Conservation (phyloP, 2,329 filamentous ascomycete genomes). For the Fusarium sp. region DNA sequence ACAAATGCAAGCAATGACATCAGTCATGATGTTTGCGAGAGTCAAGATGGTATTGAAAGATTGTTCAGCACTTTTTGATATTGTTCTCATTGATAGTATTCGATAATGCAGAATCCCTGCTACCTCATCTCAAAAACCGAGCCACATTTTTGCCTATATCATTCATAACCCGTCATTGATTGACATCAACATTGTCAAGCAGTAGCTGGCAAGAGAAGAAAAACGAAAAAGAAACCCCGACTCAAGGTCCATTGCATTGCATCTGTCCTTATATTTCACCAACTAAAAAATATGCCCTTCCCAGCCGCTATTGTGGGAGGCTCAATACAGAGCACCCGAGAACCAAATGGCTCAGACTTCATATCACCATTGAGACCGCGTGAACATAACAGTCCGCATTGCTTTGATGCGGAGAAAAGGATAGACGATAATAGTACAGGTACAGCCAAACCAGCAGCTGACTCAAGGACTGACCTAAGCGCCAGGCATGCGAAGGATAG, state of each 20-base stretch:
- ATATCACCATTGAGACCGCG: not conserved
- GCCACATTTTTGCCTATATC: slow-evolving; percentile 19
- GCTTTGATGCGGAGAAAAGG: not conserved
- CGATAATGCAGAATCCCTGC: not conserved
- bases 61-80: slow-evolving; percentile 1
- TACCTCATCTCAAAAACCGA: not conserved
- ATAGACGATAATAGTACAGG: slow-evolving; percentile 34
- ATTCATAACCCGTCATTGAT: slow-evolving; percentile 25
- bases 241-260: not conserved
- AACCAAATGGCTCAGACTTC: not conserved
- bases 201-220: slow-evolving; percentile 3
- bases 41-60: not conserved
- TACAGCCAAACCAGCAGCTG: slow-evolving; percentile 28
- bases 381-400: not conserved
- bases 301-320: not conserved
- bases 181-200: not conserved
- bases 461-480: slow-evolving; percentile 32
- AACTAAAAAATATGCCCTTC: not conserved
- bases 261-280: not conserved
- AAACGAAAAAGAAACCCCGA: not conserved
- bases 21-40: not conserved
- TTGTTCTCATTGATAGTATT: slow-evolving; percentile 2
- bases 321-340: not conserved
- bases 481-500: slow-evolving; percentile 51
- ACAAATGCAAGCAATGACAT: not conserved